Evolutionary conservation across 129 eudicot species (phyloP).

Genomic region (Saussurea involucrata): DNA sequence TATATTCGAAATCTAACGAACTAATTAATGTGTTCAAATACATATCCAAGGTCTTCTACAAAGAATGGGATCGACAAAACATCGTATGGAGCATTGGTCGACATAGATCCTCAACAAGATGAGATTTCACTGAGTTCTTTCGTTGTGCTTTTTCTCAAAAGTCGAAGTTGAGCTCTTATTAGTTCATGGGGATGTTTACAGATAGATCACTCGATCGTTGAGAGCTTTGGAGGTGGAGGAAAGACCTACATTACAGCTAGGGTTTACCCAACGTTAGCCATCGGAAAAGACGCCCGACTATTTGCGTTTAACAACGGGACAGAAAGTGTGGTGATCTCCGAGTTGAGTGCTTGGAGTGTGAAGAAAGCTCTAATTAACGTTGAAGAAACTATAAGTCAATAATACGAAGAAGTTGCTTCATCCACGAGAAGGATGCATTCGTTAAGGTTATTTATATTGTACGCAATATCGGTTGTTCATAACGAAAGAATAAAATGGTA

Average conservation of each 20-base stretch:
- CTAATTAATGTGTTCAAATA: neutral
- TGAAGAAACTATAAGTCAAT: neutral
- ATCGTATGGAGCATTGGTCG: slow-evolving; percentile 34
- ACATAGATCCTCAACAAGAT: slow-evolving; percentile 36
- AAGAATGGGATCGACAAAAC: slow-evolving; percentile 23
- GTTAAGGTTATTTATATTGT: no score
- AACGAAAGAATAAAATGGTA: neutral
- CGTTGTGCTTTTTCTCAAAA: neutral
- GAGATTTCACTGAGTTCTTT: slow-evolving; percentile 20
- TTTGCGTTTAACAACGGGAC: slow-evolving; percentile 37
- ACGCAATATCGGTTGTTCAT: no score
- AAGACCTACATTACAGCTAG: slow-evolving; percentile 37
- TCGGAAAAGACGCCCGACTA: slow-evolving; percentile 19
- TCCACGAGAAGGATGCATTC: no score
- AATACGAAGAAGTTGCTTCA: neutral
- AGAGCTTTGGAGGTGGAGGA: slow-evolving; percentile 42
- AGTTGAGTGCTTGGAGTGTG: slow-evolving; percentile 48
- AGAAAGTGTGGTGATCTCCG: slow-evolving; percentile 22
- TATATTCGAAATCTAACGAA: neutral
- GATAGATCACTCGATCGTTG: slow-evolving; percentile 45
- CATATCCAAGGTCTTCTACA: slow-evolving; percentile 34
- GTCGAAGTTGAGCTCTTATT: neutral
- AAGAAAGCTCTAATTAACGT: slow-evolving; percentile 33
- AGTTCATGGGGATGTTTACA: neutral
- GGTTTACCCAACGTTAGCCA: slow-evolving; percentile 32